Conservation (phyloP, 345 rosid genomes). For the Geranium brycei region DNA sequence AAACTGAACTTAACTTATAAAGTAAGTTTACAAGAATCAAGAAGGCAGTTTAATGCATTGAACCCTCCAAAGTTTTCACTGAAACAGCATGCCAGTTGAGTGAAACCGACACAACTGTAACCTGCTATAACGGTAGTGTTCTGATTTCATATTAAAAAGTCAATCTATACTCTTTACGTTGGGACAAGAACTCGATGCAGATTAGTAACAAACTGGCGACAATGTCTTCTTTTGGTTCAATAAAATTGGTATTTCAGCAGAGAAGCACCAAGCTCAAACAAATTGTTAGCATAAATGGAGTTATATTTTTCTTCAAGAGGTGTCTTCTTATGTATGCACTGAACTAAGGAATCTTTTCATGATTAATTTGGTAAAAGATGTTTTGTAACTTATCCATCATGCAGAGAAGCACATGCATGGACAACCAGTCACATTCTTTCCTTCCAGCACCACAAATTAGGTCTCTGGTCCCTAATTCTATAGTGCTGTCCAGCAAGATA, state of each 20-base stretch:
- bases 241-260: not conserved
- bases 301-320: no score
- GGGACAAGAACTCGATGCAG: not conserved
- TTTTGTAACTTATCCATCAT: not conserved
- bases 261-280: not conserved
- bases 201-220: no score
- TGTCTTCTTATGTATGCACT: not conserved
- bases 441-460: no score
- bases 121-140: not conserved
- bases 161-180: not conserved
- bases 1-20: not conserved
- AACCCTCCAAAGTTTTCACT: not conserved
- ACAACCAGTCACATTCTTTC: not conserved
- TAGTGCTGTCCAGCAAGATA: not conserved
- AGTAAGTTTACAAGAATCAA: not conserved
- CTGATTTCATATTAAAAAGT: not conserved
- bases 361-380: not conserved
- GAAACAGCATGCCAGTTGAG: not conserved
- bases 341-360: not conserved
- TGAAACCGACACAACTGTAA: not conserved
- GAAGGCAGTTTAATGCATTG: not conserved
- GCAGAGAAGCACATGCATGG: not conserved
- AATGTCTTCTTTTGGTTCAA: no score
- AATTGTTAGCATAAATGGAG: no score
- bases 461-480: not conserved